Conservation (phyloP, 2,329 filamentous ascomycete species). For the Dothiorella sarmentorum region DNA sequence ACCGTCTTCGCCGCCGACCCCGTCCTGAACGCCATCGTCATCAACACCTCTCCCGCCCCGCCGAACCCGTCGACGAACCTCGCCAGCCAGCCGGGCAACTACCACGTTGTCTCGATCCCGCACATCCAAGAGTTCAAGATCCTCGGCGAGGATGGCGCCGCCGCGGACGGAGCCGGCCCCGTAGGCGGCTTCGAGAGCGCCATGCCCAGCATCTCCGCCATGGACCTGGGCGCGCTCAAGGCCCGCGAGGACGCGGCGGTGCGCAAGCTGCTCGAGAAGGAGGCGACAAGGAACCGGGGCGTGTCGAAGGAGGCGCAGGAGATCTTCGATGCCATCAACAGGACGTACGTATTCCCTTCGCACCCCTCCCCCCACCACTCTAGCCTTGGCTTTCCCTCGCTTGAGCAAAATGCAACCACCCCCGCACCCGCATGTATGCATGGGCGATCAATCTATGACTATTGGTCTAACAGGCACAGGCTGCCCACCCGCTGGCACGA, state of each 20-base stretch:
- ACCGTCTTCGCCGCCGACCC: constrained; percentile 61
- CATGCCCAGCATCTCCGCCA: constrained; percentile 45
- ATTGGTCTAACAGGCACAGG: constrained; percentile 24
- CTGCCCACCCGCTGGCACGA: constrained; percentile 59
- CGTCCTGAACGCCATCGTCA: constrained; percentile 58
- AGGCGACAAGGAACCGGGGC: constrained; percentile 58
- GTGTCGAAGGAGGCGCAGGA: constrained; percentile 61
- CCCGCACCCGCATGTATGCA: neutral
- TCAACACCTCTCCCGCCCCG: constrained; percentile 52
- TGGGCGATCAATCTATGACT: neutral
- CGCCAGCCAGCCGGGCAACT: constrained; percentile 49
- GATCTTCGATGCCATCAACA: constrained; percentile 59
- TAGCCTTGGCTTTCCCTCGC: neutral
- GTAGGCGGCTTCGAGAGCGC: constrained; percentile 47
- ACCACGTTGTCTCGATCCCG: constrained; percentile 59
- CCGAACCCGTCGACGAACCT: constrained; percentile 41
- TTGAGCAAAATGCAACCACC: neutral
- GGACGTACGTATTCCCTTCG: constrained; percentile 46
- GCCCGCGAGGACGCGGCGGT: constrained; percentile 56
- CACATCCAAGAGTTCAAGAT: constrained; percentile 58
- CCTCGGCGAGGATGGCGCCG: constrained; percentile 36
- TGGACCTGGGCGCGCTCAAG: constrained; percentile 55
- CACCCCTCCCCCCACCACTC: neutral
- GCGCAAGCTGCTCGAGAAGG: constrained; percentile 54
- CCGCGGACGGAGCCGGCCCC: too few relatives aligned